These are phyloP conservation scores for Blepharisma japonicum DNA, from an alignment of 73 alveolate species.

Conservation along the genomic window DNA sequence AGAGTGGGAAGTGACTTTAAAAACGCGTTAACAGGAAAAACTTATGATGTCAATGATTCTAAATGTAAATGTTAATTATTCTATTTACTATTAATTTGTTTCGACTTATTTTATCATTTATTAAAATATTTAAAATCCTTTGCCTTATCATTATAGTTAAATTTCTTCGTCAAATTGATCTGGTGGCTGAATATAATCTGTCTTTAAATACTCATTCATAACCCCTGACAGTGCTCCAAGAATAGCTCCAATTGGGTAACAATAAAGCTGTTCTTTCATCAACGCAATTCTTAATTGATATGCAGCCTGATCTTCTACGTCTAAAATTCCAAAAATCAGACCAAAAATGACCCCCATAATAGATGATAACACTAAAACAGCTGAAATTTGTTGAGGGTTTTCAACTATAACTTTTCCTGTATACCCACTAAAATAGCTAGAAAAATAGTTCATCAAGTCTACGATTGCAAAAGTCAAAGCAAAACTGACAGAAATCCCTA, in stretches of 20 bases:
- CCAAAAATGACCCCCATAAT: conserved; percentile 44
- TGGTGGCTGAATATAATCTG: not conserved
- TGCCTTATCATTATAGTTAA: too few relatives aligned
- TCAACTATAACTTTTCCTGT: conserved; percentile 32
- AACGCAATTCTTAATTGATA: conserved; percentile 20
- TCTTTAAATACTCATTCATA: conserved; percentile 10
- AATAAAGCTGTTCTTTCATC: conserved; percentile 29
- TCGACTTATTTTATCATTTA: too few relatives aligned
- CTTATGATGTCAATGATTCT: too few relatives aligned
- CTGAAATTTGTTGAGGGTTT: conserved; percentile 29
- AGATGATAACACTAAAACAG: conserved; percentile 22
- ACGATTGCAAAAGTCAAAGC: conserved; percentile 38
- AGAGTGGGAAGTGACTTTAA: conserved; percentile 11
- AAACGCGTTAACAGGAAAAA: too few relatives aligned
- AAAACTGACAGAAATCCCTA: conserved; percentile 38
- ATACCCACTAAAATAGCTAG: conserved; percentile 31
- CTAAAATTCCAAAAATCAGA: conserved; percentile 33
- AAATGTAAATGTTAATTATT: too few relatives aligned
- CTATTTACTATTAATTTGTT: too few relatives aligned
- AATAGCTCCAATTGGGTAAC: conserved; percentile 27
- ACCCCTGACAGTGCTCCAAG: conserved; percentile 28
- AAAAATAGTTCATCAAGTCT: conserved; percentile 33
- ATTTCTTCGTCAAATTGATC: conserved; percentile 18
- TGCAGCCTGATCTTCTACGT: conserved; percentile 28
- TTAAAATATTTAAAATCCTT: too few relatives aligned